Percentiles rank a stretch among this genome's conserved stretches.
Conservation (phyloP, 805 yeast species). For the Barnettozyma vustinii region DNA sequence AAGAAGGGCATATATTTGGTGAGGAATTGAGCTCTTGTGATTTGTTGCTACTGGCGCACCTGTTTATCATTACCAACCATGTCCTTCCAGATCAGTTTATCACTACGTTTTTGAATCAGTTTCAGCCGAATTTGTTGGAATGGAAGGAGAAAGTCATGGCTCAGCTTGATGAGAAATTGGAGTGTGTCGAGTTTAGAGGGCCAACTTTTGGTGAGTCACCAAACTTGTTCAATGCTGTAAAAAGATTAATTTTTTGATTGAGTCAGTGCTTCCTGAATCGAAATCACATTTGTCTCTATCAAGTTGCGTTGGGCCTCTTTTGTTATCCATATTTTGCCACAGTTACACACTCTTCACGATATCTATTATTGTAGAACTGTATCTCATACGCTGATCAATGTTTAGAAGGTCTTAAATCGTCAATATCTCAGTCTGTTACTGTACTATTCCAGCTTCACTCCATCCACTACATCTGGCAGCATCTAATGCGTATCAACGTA, state of each 20-base stretch:
- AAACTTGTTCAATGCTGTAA: conserved; percentile 18
- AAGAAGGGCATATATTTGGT: not conserved
- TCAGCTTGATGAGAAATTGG: conserved; percentile 8
- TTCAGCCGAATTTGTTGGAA: conserved; percentile 23
- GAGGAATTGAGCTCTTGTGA: conserved; percentile 28
- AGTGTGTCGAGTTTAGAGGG: conserved; percentile 11
- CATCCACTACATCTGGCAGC: too few relatives aligned
- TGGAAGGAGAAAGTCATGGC: conserved; percentile 12
- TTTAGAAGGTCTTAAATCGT: too few relatives aligned
- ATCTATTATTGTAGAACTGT: too few relatives aligned
- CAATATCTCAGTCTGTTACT: too few relatives aligned
- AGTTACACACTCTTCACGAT: too few relatives aligned
- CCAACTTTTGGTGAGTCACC: conserved; percentile 23
- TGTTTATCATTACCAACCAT: conserved; percentile 27
- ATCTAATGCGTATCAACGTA: too few relatives aligned
- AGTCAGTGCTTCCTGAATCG: not conserved
- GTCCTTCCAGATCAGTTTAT: conserved; percentile 38
- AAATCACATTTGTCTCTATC: not conserved
- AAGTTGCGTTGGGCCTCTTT: too few relatives aligned
- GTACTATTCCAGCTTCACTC: too few relatives aligned
- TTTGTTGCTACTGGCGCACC: conserved; percentile 32
- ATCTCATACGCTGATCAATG: too few relatives aligned
- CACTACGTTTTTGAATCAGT: conserved; percentile 24
- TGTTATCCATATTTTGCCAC: too few relatives aligned
- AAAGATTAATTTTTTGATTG: not conserved